Evolutionary conservation across 2,329 filamentous ascomycete species (phyloP), one percentile per base, ranked within the genome.

Genomic region (Akanthomyces lecanii): DNA sequence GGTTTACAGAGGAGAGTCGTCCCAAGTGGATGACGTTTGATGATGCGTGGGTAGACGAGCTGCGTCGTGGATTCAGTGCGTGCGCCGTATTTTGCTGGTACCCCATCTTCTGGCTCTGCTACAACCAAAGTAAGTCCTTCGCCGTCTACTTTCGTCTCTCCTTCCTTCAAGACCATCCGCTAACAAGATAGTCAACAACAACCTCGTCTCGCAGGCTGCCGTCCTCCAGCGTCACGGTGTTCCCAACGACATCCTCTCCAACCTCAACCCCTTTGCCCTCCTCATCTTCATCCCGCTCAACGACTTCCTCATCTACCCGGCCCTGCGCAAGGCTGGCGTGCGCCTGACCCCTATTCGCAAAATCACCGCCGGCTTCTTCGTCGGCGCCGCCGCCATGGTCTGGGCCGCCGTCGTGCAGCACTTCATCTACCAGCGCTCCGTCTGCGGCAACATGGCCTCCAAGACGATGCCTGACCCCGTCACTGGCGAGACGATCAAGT

Each of bases 1-100:
- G 77, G n/a, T 82, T 89, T 45, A 78, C 79, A 25, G 77, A 81
- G 48, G 76, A 75, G 23, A 75, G 76, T 55, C 85, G 84, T 44
- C 89, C 86, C 0, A 67, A 68, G 0, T 92, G 88, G 88, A 92
- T 92, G 87, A 89, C 83, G 2, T 92, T 91, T 68, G 89, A 92
- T 66, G 90, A 93, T 67, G 84, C 83, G 23, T 93, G 89, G 89
- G 89, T 93, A 44, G 89, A 91, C 70, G 88, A 92, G 71, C 82
- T 92, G 33, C 80, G 80, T 50, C 86, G 89, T 75, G 89, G 89
- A 10, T 81, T 90, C 66, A 78, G 81, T 61, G 88, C 88, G 18
- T 90, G 88, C 72, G 79, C 83, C 50, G 89, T 91, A 7, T 93
- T 90, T 73, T 71, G 83, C 66, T 91, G 86, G 79, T 87, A 85